Evolutionary conservation across 2,329 filamentous ascomycete genomes (phyloP).

Genomic region (Chaetoscypha palmicola): DNA sequence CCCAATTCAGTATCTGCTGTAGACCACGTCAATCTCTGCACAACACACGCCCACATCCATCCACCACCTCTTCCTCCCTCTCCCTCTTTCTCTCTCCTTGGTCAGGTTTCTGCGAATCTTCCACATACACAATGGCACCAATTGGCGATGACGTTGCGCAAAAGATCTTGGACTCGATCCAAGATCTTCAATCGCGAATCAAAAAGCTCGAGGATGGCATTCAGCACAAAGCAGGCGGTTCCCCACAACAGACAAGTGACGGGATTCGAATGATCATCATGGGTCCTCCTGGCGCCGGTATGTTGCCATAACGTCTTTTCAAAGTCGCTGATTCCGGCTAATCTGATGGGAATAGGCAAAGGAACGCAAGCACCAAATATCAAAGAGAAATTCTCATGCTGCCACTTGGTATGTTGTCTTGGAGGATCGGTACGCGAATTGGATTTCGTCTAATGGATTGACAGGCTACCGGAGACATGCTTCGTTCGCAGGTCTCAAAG

Average conservation of each 20-base stretch:
- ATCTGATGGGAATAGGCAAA: slow-evolving; percentile 61
- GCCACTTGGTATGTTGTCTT: slow-evolving; percentile 70
- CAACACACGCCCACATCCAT: background rate
- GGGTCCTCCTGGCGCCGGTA: slow-evolving; percentile 94
- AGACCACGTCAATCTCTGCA: slow-evolving; percentile 11
- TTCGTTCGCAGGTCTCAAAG: slow-evolving; percentile 95
- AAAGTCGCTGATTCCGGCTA: slow-evolving; percentile 18
- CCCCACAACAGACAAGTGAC: slow-evolving; percentile 49
- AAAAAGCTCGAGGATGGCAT: slow-evolving; percentile 75
- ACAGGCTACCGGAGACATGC: slow-evolving; percentile 97
- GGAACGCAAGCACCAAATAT: slow-evolving; percentile 97
- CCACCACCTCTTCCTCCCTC: slow-evolving; percentile 6
- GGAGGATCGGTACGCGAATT: background rate
- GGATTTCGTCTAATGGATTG: slow-evolving; percentile 20
- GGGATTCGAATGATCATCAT: slow-evolving; percentile 94
- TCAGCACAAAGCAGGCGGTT: slow-evolving; percentile 42
- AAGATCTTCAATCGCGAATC: slow-evolving; percentile 78
- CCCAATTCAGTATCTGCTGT: slow-evolving; percentile 14
- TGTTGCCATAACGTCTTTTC: slow-evolving; percentile 32
- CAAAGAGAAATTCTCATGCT: slow-evolving; percentile 96
- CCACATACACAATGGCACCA: slow-evolving; percentile 66
- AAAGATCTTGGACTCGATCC: slow-evolving; percentile 76
- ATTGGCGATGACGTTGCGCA: slow-evolving; percentile 75
- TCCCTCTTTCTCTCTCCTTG: slow-evolving; percentile 19
- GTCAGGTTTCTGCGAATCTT: slow-evolving; percentile 18